Evolutionary conservation across 2,329 filamentous ascomycete genomes (phyloP).

Genomic region (Calonectria pseudoturangicola): DNA sequence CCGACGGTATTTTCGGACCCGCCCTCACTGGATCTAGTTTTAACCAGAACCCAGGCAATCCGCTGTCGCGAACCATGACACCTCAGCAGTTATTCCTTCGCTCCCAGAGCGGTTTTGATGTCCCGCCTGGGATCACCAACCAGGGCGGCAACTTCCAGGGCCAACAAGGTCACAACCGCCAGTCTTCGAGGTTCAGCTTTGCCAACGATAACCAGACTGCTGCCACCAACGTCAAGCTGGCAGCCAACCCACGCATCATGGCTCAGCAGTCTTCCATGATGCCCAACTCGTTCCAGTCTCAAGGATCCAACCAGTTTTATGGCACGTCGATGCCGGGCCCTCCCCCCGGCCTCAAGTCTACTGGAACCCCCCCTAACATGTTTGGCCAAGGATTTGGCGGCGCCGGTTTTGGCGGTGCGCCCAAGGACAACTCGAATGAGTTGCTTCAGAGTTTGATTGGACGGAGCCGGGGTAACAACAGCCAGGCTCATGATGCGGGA

Average conservation of each 20-base stretch:
- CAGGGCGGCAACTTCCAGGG: constrained; percentile 70
- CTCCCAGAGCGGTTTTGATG: constrained; percentile 75
- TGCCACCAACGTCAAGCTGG: constrained; percentile 79
- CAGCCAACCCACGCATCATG: constrained; percentile 87
- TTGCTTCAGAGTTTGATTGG: constrained; percentile 89
- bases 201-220: constrained; percentile 80
- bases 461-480: constrained; percentile 78
- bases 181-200: constrained; percentile 92
- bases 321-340: constrained; percentile 91
- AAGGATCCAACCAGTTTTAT: constrained; percentile 83
- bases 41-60: constrained; percentile 68
- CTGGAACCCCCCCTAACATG: constrained; percentile 94
- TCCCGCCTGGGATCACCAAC: constrained; percentile 75
- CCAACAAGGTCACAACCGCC: constrained; percentile 83
- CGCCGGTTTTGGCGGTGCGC: constrained; percentile 78
- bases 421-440: constrained; percentile 80
- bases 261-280: constrained; percentile 92
- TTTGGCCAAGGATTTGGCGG: constrained; percentile 93
- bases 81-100: constrained; percentile 85
- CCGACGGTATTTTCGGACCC: constrained; percentile 73
- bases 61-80: constrained; percentile 82
- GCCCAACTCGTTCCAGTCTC: constrained; percentile 77
- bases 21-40: constrained; percentile 69
- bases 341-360: constrained; percentile 95
- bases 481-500: constrained; percentile 87